phyloP scores from a whole-genome alignment of 208 protist species.

The Leptomonas pyrrhocoris region DNA sequence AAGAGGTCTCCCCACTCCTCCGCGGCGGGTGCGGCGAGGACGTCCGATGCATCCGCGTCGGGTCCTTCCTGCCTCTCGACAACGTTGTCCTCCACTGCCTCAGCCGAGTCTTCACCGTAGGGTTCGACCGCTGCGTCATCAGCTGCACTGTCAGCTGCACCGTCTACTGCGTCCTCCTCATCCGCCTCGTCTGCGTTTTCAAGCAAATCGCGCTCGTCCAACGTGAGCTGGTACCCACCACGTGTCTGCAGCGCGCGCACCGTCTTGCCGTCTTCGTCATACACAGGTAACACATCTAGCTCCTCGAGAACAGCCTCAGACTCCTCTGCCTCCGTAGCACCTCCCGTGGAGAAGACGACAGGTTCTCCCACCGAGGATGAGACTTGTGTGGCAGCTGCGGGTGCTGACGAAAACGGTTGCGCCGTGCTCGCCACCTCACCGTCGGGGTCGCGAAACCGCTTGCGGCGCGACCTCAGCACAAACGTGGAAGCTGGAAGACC shows the following conservation, averaged over 20 bases:
- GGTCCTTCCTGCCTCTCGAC: neutral
- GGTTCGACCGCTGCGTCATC: slow-evolving; percentile 5
- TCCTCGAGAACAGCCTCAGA: slow-evolving; percentile 26
- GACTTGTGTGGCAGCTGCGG: neutral
- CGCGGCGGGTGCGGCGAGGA: neutral
- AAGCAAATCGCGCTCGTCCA: slow-evolving; percentile 69
- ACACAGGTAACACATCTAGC: slow-evolving; percentile 33
- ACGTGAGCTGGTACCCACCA: slow-evolving; percentile 68
- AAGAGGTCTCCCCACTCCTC: slow-evolving; percentile 28
- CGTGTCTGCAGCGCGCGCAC: slow-evolving; percentile 57
- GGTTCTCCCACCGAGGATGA: slow-evolving; percentile 3
- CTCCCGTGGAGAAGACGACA: neutral
- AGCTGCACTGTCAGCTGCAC: neutral
- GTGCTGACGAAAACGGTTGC: neutral
- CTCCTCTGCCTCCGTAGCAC: slow-evolving; percentile 5
- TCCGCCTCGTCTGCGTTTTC: slow-evolving; percentile 19
- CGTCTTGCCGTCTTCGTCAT: slow-evolving; percentile 45
- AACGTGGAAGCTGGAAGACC: slow-evolving; percentile 25
- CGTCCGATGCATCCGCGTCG: neutral
- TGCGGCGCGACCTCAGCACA: slow-evolving; percentile 33
- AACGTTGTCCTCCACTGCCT: slow-evolving; percentile 11
- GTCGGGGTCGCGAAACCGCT: slow-evolving; percentile 26
- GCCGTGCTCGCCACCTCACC: neutral
- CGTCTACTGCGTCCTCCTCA: slow-evolving; percentile 22
- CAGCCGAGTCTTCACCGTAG: slow-evolving; percentile 31